Evolutionary conservation across 2,329 filamentous ascomycete genomes (phyloP).

Genomic region (Colletotrichum sp.): DNA sequence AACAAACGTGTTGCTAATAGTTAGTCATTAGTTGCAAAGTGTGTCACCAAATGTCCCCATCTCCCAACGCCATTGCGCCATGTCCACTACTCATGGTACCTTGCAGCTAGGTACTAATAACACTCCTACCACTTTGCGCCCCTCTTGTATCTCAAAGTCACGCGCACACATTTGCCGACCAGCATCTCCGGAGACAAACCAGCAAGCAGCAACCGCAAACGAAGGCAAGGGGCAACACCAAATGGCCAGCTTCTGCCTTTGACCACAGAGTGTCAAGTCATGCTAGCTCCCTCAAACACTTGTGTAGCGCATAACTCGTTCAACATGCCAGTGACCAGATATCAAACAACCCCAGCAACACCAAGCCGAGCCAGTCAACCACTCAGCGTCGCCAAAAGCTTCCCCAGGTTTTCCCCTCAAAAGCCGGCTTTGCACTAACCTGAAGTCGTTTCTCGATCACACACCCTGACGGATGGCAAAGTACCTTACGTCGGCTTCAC

Average conservation of each 20-base stretch:
- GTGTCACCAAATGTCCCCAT: neutral
- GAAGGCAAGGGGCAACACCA: neutral
- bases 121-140: neutral
- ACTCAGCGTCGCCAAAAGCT: slow-evolving; percentile 3
- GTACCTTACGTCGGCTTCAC: neutral
- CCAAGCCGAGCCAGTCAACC: neutral
- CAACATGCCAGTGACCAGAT: neutral
- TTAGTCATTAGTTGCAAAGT: neutral
- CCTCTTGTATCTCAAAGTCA: neutral
- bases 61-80: neutral
- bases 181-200: neutral
- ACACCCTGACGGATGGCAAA: neutral
- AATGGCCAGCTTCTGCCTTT: neutral
- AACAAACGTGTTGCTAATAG: neutral
- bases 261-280: neutral
- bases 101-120: neutral
- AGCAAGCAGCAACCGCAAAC: neutral
- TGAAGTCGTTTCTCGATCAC: neutral
- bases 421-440: neutral
- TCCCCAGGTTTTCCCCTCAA: slow-evolving; percentile 15
- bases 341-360: neutral
- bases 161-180: neutral
- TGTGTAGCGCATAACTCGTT: neutral
- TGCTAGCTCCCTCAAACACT: neutral
- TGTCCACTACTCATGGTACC: neutral